phyloP scores from a whole-genome alignment of 768 basidiomycete genomes.

The Boletus vermiculosoides region DNA sequence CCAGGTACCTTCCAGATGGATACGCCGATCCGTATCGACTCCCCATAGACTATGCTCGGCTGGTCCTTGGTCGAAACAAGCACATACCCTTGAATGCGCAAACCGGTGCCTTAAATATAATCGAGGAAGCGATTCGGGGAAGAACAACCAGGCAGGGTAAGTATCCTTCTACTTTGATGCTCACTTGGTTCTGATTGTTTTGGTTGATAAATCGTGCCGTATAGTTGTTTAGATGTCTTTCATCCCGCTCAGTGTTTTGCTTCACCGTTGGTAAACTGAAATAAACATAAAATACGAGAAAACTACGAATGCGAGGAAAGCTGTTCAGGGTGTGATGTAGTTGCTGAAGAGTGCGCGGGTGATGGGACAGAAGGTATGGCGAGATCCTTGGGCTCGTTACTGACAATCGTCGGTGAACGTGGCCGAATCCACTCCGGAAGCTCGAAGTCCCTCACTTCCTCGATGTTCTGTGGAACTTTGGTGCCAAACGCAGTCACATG shows the following conservation, averaged over 20 bases:
- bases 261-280: slow-evolving; percentile 13
- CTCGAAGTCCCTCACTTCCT: slow-evolving; percentile 52
- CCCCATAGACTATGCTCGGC: slow-evolving; percentile 42
- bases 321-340: slow-evolving; percentile 15
- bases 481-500: slow-evolving; percentile 60
- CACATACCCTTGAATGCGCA: slow-evolving; percentile 42
- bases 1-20: slow-evolving; percentile 39
- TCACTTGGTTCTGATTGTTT: neutral
- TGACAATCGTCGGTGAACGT: slow-evolving; percentile 16
- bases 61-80: slow-evolving; percentile 43
- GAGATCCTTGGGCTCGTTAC: slow-evolving; percentile 7
- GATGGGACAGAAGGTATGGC: neutral
- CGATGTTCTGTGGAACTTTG: slow-evolving; percentile 49
- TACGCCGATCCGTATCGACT: slow-evolving; percentile 31
- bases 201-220: neutral
- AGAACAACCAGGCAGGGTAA: slow-evolving; percentile 12
- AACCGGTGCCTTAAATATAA: slow-evolving; percentile 39
- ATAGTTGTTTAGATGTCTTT: slow-evolving; percentile 14
- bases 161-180: neutral
- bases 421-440: slow-evolving; percentile 52
- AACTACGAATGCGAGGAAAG: slow-evolving; percentile 11
- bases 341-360: slow-evolving; percentile 2
- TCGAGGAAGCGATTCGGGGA: slow-evolving; percentile 25
- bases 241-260: neutral
- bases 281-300: slow-evolving; percentile 32